Evolutionary conservation across 305 asterid species (phyloP).

Genomic region (Fraxinus angustifolia): DNA sequence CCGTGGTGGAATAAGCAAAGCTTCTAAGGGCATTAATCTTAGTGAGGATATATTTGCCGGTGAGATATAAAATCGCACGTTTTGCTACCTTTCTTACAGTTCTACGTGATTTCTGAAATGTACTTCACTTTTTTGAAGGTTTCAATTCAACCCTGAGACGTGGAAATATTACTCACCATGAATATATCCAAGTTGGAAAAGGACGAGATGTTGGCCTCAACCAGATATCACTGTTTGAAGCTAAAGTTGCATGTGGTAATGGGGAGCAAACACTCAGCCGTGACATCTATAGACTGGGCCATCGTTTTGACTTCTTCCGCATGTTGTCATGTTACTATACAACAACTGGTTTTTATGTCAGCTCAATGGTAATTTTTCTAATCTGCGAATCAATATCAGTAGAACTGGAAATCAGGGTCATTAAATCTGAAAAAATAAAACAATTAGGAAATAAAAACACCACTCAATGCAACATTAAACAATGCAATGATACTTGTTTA

Average conservation of each 20-base stretch:
- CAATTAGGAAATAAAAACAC: not conserved
- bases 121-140: slow-evolving; percentile 9
- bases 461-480: not conserved
- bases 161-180: slow-evolving; percentile 31
- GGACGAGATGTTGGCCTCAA: slow-evolving; percentile 34
- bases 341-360: slow-evolving; percentile 29
- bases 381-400: not conserved
- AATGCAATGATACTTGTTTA: not conserved
- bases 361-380: slow-evolving; percentile 16
- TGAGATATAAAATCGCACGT: slow-evolving; percentile 34
- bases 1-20: slow-evolving; percentile 95
- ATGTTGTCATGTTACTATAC: slow-evolving; percentile 29
- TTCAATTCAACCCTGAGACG: slow-evolving; percentile 28
- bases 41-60: slow-evolving; percentile 96
- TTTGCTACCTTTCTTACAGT: not conserved
- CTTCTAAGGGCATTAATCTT: slow-evolving; percentile 89
- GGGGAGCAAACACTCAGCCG: slow-evolving; percentile 32
- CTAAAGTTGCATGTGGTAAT: slow-evolving; percentile 32
- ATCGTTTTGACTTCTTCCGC: slow-evolving; percentile 29
- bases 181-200: slow-evolving; percentile 33
- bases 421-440: not conserved
- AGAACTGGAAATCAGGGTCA: not conserved
- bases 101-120: not conserved
- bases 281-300: slow-evolving; percentile 29
- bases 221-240: slow-evolving; percentile 30